Percentiles rank a stretch among this genome's conserved stretches.
phyloP scores from a whole-genome alignment of 306 rosid genomes.

The Trifolium repens region DNA sequence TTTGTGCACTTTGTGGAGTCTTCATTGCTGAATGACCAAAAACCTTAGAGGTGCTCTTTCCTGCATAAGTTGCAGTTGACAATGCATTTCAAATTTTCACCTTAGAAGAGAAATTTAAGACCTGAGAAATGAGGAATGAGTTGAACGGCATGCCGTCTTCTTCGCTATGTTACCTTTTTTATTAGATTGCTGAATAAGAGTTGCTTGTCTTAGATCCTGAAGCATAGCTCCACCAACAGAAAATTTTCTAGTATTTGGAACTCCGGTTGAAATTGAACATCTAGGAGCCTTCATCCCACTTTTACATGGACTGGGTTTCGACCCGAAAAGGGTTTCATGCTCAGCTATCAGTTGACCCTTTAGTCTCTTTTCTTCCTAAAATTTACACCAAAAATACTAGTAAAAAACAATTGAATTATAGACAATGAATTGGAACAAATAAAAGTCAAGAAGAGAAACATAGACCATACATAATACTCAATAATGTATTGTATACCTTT shows the following conservation, averaged over 20 bases:
- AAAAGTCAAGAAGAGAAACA: constrained; percentile 29
- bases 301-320: constrained; percentile 47
- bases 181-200: constrained; percentile 48
- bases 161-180: constrained; percentile 49
- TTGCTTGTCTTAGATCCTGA: constrained; percentile 54
- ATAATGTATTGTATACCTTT: constrained; percentile 48
- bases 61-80: constrained; percentile 39
- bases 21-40: constrained; percentile 44
- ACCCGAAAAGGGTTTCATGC: constrained; percentile 62
- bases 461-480: constrained; percentile 42
- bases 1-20: constrained; percentile 31
- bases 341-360: constrained; percentile 59
- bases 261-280: constrained; percentile 53
- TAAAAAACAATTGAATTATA: neutral
- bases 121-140: constrained; percentile 53
- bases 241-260: constrained; percentile 50
- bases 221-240: constrained; percentile 62
- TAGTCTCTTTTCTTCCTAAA: constrained; percentile 48
- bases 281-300: constrained; percentile 44
- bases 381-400: neutral
- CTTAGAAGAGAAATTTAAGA: constrained; percentile 27
- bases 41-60: constrained; percentile 46
- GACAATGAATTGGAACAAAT: constrained; percentile 2
- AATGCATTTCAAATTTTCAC: constrained; percentile 4
- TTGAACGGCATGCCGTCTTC: constrained; percentile 43